These are phyloP conservation scores for Psophocarpus tetragonolobus DNA, from an alignment of 306 rosid genomes.

Conservation along the genomic window DNA sequence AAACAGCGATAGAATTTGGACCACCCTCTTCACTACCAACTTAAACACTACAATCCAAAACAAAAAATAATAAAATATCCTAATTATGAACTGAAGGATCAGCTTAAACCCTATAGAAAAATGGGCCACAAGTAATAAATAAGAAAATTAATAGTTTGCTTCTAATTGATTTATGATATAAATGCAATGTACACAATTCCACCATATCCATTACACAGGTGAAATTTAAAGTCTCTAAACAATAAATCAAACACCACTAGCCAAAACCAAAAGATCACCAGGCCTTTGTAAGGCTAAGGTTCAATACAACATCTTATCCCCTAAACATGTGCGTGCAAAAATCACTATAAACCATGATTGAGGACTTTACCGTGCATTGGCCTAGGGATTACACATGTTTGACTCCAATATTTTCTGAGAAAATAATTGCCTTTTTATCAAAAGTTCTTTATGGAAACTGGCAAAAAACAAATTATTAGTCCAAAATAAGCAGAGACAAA, in stretches of 20 bases:
- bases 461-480: neutral
- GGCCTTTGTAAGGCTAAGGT: neutral
- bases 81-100: neutral
- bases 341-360: neutral
- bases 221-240: neutral
- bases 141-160: neutral
- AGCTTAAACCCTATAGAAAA: neutral
- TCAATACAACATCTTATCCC: neutral
- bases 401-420: neutral
- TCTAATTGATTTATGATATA: neutral
- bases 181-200: neutral
- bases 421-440: neutral
- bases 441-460: neutral
- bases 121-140: neutral
- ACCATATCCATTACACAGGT: neutral
- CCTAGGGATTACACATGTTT: neutral
- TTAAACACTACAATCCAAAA: neutral
- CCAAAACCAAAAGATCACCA: neutral
- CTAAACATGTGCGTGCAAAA: neutral
- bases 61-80: neutral
- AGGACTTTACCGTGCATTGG: neutral
- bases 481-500: neutral
- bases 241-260: neutral
- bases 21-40: neutral
- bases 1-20: neutral